phyloP scores from a whole-genome alignment of 2,329 filamentous ascomycete species.

The Ophiostoma novo-ulmi region DNA sequence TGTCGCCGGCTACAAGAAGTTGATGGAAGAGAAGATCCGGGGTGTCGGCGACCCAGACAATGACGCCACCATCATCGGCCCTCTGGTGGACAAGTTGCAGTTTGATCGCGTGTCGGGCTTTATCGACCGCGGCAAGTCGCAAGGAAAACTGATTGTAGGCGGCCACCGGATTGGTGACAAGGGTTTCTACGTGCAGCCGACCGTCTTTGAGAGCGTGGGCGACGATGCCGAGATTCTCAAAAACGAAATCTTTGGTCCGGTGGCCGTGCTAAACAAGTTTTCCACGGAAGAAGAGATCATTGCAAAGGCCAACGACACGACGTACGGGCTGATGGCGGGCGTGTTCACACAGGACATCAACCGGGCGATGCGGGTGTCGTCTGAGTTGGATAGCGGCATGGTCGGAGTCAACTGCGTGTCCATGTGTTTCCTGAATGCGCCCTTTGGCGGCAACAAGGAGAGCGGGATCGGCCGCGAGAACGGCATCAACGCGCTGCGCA shows the following conservation, averaged over 20 bases:
- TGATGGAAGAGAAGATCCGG: slow-evolving; percentile 52
- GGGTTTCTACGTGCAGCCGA: slow-evolving; percentile 30
- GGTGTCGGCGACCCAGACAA: slow-evolving; percentile 59
- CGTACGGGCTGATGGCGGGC: slow-evolving; percentile 41
- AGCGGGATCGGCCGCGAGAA: slow-evolving; percentile 47
- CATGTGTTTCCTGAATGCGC: slow-evolving; percentile 37
- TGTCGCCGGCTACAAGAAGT: slow-evolving; percentile 53
- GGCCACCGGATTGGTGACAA: slow-evolving; percentile 38
- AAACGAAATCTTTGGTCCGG: slow-evolving; percentile 55
- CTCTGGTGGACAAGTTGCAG: slow-evolving; percentile 46
- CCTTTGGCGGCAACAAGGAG: slow-evolving; percentile 49
- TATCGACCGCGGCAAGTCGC: slow-evolving; percentile 39
- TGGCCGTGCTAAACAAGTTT: slow-evolving; percentile 51
- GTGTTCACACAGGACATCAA: slow-evolving; percentile 61
- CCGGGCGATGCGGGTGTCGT: slow-evolving; percentile 51
- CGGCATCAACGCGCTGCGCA: slow-evolving; percentile 43
- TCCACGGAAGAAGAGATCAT: slow-evolving; percentile 53
- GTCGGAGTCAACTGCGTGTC: slow-evolving; percentile 59
- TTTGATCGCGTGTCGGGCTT: slow-evolving; percentile 44
- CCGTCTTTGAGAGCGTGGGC: slow-evolving; percentile 42
- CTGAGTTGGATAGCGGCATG: slow-evolving; percentile 60
- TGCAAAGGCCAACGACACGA: slow-evolving; percentile 50
- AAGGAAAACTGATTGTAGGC: slow-evolving; percentile 38
- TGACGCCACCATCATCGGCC: slow-evolving; percentile 54
- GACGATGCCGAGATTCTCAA: slow-evolving; percentile 44